A percentile compares a stretch with the other conserved stretches of the same genome.
Conservation (phyloP, 2,329 filamentous ascomycete species). For the Sclerotinia subarctica region DNA sequence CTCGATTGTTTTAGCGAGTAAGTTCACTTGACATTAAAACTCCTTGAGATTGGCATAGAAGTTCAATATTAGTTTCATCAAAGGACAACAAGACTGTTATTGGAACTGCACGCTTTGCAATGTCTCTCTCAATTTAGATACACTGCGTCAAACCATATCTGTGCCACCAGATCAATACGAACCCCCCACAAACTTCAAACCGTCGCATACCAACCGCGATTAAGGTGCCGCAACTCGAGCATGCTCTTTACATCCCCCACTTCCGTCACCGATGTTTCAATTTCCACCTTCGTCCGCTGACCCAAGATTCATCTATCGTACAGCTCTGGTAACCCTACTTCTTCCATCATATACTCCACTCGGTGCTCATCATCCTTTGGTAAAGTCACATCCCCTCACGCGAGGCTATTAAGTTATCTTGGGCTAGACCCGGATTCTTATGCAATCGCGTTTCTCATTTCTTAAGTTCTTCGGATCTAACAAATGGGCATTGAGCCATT, state of each 20-base stretch:
- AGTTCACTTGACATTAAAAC: not conserved
- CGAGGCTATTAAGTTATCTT: not conserved
- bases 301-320: not conserved
- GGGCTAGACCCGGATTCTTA: not conserved
- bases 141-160: not conserved
- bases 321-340: not conserved
- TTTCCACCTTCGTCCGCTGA: not conserved
- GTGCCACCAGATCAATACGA: not conserved
- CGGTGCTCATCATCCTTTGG: not conserved
- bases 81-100: not conserved
- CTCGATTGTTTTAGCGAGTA: not conserved
- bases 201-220: not conserved
- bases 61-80: not conserved
- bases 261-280: not conserved
- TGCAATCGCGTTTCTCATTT: not conserved
- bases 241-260: not conserved
- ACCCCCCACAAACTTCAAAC: too few relatives aligned
- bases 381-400: not conserved
- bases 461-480: not conserved
- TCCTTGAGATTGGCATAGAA: not conserved
- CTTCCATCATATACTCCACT: not conserved
- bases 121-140: not conserved
- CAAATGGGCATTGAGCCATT: not conserved
- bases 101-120: not conserved
- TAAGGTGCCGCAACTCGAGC: not conserved